Base-by-base conservation (phyloP, 225 moss, liverwort and hornwort genomes). In the Polytrichum formosum region DNA sequence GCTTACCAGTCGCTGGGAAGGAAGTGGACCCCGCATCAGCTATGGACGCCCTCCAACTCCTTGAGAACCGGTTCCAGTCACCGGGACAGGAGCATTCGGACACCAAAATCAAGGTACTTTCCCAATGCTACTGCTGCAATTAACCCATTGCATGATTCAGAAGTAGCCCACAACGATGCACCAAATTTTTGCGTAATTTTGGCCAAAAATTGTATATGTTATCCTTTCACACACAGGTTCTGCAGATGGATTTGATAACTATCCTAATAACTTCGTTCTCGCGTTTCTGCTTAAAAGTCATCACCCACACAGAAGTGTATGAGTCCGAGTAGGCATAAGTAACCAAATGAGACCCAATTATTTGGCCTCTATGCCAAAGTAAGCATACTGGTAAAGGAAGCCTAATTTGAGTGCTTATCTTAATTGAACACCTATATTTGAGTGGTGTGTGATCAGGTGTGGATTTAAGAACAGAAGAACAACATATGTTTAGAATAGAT, bases 21-120 rank as follows among this genome's bases (percentile, higher is more conserved):
- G 77, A 90, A 33, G 76, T 88, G 56, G 87, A 91, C 70, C 66
- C 81, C 13, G 60, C 86, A 33, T 72, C 78, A 64, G 97, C 97
- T 2, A 82, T 98, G 84, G 76, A 75, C 25, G 91, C 92, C 28
- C 90, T 98, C 54, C 69, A 76, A 56, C 75, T 85, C 66, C 76
- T 98, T 63, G 85, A 91, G 75, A 89, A 83, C 26, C 92, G 91
- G 18, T 81, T 84, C 19, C 83, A 82, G 55, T 62, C 82, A 6
- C 78, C 86, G 71, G 92, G 91, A 73, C 77, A 73, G 56, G 94
- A 92, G 76, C 84, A 87, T 25, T 74, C 83, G 22, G 92, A 92
- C 66, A 77, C 75, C 60, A 91, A 85, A 77, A 33, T 76, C 22
- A 88, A 90, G 87, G 96, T 96, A 71, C 55, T 35, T 18, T 54